Evolutionary conservation across 768 basidiomycete species (phyloP).

Genomic region (Serpula lacrymans): DNA sequence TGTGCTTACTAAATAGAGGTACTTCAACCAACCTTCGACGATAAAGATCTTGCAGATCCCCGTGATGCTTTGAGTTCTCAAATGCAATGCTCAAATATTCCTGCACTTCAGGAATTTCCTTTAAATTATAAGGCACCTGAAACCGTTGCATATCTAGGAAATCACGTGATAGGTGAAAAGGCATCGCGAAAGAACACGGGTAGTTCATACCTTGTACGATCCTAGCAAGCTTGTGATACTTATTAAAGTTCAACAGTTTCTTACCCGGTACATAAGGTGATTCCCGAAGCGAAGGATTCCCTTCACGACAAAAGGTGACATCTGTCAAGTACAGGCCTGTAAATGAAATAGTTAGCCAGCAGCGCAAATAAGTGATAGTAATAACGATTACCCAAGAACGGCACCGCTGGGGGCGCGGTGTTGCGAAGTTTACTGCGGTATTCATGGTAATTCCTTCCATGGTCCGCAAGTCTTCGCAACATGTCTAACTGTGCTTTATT

Average conservation of each 20-base stretch:
- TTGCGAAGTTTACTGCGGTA: conserved; percentile 86
- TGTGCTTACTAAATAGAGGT: background rate
- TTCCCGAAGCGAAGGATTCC: conserved; percentile 81
- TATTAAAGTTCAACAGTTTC: conserved; percentile 92
- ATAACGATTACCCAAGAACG: conserved; percentile 75
- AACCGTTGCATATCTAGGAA: conserved; percentile 84
- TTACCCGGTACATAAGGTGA: conserved; percentile 74
- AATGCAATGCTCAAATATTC: conserved; percentile 71
- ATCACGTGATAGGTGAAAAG: conserved; percentile 3
- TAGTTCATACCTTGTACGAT: conserved; percentile 67
- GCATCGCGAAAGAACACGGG: background rate
- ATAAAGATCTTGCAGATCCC: conserved; percentile 84
- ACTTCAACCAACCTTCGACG: conserved; percentile 63
- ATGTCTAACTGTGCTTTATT: conserved; percentile 74
- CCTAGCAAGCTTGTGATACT: conserved; percentile 86
- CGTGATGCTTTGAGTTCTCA: conserved; percentile 69
- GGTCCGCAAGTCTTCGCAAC: conserved; percentile 84
- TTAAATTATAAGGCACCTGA: conserved; percentile 82
- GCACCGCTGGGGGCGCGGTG: conserved; percentile 88
- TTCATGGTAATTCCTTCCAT: conserved; percentile 85
- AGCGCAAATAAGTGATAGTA: background rate
- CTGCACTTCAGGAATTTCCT: conserved; percentile 88
- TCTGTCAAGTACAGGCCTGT: conserved; percentile 85
- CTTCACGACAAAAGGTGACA: conserved; percentile 93
- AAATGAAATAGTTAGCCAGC: conserved; percentile 9